These are phyloP conservation scores for Stenocarpella maydis DNA, from an alignment of 2,329 filamentous ascomycete genomes.

Conservation along the genomic window DNA sequence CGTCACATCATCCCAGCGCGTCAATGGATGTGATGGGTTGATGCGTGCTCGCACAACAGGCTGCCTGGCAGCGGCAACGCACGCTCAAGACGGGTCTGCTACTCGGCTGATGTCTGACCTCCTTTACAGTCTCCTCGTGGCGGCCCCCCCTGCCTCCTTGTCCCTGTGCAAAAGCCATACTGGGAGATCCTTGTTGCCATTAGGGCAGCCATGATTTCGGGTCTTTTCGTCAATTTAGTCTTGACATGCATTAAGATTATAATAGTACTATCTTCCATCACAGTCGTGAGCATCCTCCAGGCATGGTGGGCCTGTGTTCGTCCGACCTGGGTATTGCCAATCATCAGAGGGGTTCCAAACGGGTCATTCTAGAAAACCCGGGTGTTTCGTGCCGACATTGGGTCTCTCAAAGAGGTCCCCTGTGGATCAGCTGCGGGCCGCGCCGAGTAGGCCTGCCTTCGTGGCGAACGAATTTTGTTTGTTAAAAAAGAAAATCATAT, in stretches of 20 bases:
- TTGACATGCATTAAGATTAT: conserved; percentile 10
- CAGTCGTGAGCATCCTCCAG: not conserved
- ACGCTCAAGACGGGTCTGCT: not conserved
- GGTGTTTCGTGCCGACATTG: not conserved
- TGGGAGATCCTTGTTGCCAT: too few relatives aligned
- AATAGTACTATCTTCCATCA: not conserved
- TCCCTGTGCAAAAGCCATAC: not conserved
- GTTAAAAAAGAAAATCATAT: conserved; percentile 6
- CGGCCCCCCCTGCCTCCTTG: not conserved
- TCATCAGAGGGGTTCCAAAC: not conserved
- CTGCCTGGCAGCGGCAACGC: too few relatives aligned
- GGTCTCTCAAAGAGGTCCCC: too few relatives aligned
- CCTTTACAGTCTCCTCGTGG: not conserved
- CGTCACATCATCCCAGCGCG: not conserved
- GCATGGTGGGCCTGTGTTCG: not conserved
- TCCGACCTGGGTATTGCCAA: not conserved
- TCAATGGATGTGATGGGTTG: not conserved
- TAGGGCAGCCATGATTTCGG: not conserved
- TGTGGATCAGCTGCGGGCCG: conserved; percentile 12
- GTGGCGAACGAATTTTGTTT: conserved; percentile 6
- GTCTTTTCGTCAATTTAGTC: not conserved
- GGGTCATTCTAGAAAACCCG: not conserved
- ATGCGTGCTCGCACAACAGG: not conserved
- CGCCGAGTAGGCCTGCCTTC: conserved; percentile 14
- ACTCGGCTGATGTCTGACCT: not conserved